Conservation (phyloP, 2,329 filamentous ascomycete genomes). For the Trichoderma harzianum region DNA sequence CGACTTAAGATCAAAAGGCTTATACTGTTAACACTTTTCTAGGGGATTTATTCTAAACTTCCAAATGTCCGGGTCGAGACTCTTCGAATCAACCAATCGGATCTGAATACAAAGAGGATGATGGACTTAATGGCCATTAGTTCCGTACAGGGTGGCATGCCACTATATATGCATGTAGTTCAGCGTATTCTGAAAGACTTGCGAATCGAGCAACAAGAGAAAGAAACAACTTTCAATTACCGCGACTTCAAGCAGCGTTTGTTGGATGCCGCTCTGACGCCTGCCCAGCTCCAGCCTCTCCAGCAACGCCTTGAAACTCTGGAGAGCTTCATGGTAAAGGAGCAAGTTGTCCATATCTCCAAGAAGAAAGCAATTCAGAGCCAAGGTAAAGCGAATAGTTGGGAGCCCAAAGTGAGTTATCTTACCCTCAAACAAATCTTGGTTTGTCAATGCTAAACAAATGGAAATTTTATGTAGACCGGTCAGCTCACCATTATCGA, state of each 20-base stretch:
- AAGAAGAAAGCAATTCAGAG: neutral
- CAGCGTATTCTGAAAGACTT: slow-evolving; percentile 55
- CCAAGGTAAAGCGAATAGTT: slow-evolving; percentile 18
- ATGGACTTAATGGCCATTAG: slow-evolving; percentile 57
- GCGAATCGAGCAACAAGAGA: slow-evolving; percentile 43
- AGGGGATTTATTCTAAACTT: slow-evolving; percentile 5
- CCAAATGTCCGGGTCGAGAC: slow-evolving; percentile 45
- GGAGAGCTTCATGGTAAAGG: slow-evolving; percentile 43
- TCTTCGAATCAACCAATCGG: slow-evolving; percentile 47
- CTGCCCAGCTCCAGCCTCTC: slow-evolving; percentile 53
- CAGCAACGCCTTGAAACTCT: slow-evolving; percentile 39
- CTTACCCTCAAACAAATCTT: neutral
- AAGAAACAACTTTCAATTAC: slow-evolving; percentile 46
- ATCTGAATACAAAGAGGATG: slow-evolving; percentile 58
- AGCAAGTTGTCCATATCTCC: slow-evolving; percentile 18
- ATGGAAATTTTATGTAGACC: slow-evolving; percentile 16
- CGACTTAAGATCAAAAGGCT: neutral
- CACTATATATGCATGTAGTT: slow-evolving; percentile 57
- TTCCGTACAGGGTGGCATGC: slow-evolving; percentile 36
- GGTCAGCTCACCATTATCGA: slow-evolving; percentile 53
- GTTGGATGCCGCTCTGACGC: slow-evolving; percentile 37
- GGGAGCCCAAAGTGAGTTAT: slow-evolving; percentile 18
- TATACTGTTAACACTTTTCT: neutral
- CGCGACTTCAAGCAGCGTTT: slow-evolving; percentile 39
- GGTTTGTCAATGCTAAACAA: neutral